phyloP scores from a whole-genome alignment of 768 basidiomycete species.

The Russula olivacea region DNA sequence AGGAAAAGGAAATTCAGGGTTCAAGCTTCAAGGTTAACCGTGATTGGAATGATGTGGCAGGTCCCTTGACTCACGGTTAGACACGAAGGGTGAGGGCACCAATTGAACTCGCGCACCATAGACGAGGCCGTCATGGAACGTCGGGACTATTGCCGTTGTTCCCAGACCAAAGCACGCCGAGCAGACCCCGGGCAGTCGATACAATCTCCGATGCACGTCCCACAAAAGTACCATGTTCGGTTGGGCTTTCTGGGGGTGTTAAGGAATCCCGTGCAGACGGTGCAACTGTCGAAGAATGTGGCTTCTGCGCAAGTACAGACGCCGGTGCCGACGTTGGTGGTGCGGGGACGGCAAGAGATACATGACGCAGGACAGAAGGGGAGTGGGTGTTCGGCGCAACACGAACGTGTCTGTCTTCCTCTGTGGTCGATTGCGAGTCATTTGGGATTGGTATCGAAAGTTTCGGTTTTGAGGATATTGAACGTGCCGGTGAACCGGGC shows the following conservation, averaged over 20 bases:
- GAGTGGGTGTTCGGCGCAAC: slow-evolving; percentile 16
- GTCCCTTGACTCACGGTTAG: not conserved
- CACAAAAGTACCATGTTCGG: slow-evolving; percentile 37
- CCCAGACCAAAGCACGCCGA: slow-evolving; percentile 55
- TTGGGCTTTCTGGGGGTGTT: slow-evolving; percentile 28
- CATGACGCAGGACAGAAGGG: slow-evolving; percentile 18
- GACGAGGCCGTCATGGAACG: slow-evolving; percentile 13
- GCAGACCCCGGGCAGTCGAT: slow-evolving; percentile 67
- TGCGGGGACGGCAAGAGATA: slow-evolving; percentile 7
- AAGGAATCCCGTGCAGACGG: slow-evolving; percentile 27
- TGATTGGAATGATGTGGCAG: not conserved
- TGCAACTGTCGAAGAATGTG: slow-evolving; percentile 4
- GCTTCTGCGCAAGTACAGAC: slow-evolving; percentile 13
- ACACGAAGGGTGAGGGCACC: too few species aligned
- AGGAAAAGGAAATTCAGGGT: too few species aligned
- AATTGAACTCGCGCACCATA: not conserved
- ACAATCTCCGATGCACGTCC: slow-evolving; percentile 74
- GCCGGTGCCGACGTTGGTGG: slow-evolving; percentile 16
- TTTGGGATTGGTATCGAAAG: slow-evolving; percentile 1
- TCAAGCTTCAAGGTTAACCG: not conserved
- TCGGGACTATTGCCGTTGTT: slow-evolving; percentile 23
- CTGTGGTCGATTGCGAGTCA: not conserved
- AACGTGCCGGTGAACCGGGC: not conserved
- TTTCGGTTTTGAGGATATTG: not conserved
- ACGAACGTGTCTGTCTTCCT: slow-evolving; percentile 19